These are phyloP conservation scores for Orbilia oligospora DNA, from an alignment of 2,329 filamentous ascomycete species.

Conservation along the genomic window DNA sequence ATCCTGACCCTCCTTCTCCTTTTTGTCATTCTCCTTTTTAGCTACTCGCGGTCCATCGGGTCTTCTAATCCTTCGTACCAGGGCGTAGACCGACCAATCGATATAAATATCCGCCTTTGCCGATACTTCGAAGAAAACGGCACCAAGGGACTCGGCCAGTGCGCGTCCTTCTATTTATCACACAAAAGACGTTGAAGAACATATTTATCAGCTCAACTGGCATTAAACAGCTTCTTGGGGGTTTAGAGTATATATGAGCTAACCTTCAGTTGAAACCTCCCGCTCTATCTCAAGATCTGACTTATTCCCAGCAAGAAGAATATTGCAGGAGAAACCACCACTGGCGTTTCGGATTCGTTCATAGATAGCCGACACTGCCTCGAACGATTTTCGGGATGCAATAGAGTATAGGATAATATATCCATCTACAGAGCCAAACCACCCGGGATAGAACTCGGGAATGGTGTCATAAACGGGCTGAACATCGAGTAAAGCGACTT, in stretches of 20 bases:
- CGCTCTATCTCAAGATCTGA: constrained; percentile 95
- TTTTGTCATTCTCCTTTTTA: neutral
- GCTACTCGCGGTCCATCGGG: neutral
- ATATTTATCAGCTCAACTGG: too few species aligned
- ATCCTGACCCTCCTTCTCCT: neutral
- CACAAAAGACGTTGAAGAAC: neutral
- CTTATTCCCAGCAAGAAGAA: constrained; percentile 99
- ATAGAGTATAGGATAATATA: constrained; percentile 98
- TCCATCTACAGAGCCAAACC: constrained; percentile 84
- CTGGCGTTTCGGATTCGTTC: constrained; percentile 98
- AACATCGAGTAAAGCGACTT: constrained; percentile 95
- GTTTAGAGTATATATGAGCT: too few species aligned
- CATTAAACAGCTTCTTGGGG: too few species aligned
- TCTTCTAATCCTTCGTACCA: neutral
- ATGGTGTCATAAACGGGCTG: constrained; percentile 81
- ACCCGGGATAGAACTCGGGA: constrained; percentile 98
- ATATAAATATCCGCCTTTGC: neutral
- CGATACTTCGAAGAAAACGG: neutral
- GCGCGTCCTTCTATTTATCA: constrained; percentile 4
- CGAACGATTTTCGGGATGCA: constrained; percentile 94
- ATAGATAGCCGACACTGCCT: constrained; percentile 98
- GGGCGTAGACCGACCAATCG: neutral
- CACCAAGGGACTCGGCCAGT: neutral
- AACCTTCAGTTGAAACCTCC: constrained; percentile 92
- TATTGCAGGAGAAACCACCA: constrained; percentile 89